Evolutionary conservation across 2,329 filamentous ascomycete genomes (phyloP).

Genomic region (Fusarium pseudonygamai): DNA sequence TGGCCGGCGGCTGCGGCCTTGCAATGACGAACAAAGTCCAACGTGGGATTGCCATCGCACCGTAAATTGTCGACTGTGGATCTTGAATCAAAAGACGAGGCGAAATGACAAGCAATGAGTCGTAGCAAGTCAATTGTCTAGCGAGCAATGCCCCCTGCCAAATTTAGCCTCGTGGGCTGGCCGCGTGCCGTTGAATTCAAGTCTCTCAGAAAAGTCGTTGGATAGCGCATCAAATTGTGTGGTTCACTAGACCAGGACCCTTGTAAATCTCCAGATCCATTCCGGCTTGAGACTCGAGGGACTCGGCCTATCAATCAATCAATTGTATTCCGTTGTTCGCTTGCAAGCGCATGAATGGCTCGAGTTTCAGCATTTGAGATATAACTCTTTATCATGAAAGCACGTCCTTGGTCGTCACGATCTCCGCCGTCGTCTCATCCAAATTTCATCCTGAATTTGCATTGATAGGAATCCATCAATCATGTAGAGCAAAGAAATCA

Average conservation of each 20-base stretch:
- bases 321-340: slow-evolving; percentile 21
- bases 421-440: slow-evolving; percentile 29
- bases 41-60: slow-evolving; percentile 23
- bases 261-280: slow-evolving; percentile 38
- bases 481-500: slow-evolving; percentile 7
- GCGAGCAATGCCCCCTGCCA: slow-evolving; percentile 38
- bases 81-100: slow-evolving; percentile 20
- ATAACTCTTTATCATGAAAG: slow-evolving; percentile 20
- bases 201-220: slow-evolving; percentile 36
- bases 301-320: slow-evolving; percentile 36
- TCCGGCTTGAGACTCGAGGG: slow-evolving; percentile 22
- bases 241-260: slow-evolving; percentile 35
- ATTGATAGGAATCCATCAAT: slow-evolving; percentile 31
- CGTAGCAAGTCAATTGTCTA: slow-evolving; percentile 34
- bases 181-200: slow-evolving; percentile 41
- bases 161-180: slow-evolving; percentile 44
- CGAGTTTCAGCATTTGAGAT: slow-evolving; percentile 15
- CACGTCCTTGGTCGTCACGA: slow-evolving; percentile 17
- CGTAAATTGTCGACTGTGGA: slow-evolving; percentile 25
- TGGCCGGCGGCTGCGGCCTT: slow-evolving; percentile 28
- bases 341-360: slow-evolving; percentile 30
- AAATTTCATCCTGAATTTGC: slow-evolving; percentile 29
- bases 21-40: slow-evolving; percentile 31
- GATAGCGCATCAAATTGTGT: slow-evolving; percentile 35
- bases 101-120: slow-evolving; percentile 18